Evolutionary conservation across 2,329 filamentous ascomycete genomes (phyloP).

Genomic region (Aspergillus neotritici): DNA sequence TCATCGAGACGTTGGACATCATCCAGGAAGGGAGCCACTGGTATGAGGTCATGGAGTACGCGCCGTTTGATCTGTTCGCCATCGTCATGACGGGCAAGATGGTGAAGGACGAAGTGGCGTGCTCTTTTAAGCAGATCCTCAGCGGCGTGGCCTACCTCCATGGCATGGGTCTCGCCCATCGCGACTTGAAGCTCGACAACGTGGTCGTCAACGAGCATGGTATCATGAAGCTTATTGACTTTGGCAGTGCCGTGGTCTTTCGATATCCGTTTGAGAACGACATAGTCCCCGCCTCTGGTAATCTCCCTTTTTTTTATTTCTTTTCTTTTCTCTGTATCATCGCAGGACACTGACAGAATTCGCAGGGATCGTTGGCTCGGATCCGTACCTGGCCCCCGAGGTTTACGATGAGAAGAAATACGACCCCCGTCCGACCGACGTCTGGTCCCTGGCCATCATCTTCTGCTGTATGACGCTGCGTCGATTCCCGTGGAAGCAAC

Average conservation of each 20-base stretch:
- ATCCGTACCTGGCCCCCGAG: conserved; percentile 93
- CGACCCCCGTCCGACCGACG: conserved; percentile 87
- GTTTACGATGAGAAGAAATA: conserved; percentile 93
- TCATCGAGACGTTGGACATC: conserved; percentile 96
- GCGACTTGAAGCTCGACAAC: conserved; percentile 94
- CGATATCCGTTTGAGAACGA: conserved; percentile 94
- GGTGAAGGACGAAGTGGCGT: conserved; percentile 82
- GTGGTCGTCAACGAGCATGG: conserved; percentile 94
- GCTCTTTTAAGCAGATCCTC: conserved; percentile 88
- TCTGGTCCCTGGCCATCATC: conserved; percentile 97
- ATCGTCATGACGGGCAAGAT: conserved; percentile 99
- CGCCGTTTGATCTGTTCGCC: conserved; percentile 90
- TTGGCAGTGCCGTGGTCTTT: conserved; percentile 95
- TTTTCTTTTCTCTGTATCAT: neutral
- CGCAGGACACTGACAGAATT: conserved; percentile 8
- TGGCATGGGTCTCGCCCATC: conserved; percentile 87
- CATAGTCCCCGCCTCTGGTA: conserved; percentile 73
- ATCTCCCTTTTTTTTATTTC: conserved; percentile 27
- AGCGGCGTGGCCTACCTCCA: conserved; percentile 93
- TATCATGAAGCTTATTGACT: conserved; percentile 99
- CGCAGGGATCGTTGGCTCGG: conserved; percentile 72
- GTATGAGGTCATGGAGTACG: conserved; percentile 99
- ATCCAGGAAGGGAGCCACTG: conserved; percentile 89
- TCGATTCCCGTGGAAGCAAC: conserved; percentile 95
- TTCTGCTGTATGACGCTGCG: conserved; percentile 98